Evolutionary conservation across 306 rosid genomes (phyloP).

Genomic region (Herpetospermum pedunculosum): DNA sequence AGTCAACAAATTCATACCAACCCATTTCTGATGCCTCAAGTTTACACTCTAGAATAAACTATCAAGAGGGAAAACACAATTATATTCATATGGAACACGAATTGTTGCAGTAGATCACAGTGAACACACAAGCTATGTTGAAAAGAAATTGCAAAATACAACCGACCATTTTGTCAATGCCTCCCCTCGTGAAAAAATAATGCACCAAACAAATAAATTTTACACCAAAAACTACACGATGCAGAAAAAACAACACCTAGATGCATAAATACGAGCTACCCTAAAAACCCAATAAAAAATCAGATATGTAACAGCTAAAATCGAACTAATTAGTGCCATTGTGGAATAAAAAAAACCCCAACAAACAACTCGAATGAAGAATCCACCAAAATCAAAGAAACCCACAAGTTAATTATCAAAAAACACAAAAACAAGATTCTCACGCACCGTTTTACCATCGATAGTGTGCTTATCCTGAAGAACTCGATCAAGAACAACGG

Average conservation of each 20-base stretch:
- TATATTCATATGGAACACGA: background rate
- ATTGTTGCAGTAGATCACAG: background rate
- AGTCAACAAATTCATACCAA: background rate
- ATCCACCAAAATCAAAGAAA: background rate
- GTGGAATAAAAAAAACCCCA: background rate
- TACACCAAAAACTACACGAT: background rate
- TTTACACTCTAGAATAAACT: background rate
- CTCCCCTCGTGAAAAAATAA: background rate
- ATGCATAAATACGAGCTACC: background rate
- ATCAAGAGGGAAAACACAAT: background rate
- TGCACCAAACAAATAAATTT: background rate
- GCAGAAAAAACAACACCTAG: background rate
- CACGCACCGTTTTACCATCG: slow-evolving; percentile 77
- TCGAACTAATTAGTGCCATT: background rate
- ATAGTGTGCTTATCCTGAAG: slow-evolving; percentile 76
- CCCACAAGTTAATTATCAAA: background rate
- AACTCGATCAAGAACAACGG: slow-evolving; percentile 77
- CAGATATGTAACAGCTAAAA: background rate
- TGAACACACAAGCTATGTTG: background rate
- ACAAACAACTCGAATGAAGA: background rate
- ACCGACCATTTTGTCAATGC: background rate
- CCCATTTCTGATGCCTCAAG: background rate
- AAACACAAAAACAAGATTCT: background rate
- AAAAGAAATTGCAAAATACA: background rate
- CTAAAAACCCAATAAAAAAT: background rate